Conservation (phyloP, 371 early-diverging fungal species). For the Fennellomyces sp. region DNA sequence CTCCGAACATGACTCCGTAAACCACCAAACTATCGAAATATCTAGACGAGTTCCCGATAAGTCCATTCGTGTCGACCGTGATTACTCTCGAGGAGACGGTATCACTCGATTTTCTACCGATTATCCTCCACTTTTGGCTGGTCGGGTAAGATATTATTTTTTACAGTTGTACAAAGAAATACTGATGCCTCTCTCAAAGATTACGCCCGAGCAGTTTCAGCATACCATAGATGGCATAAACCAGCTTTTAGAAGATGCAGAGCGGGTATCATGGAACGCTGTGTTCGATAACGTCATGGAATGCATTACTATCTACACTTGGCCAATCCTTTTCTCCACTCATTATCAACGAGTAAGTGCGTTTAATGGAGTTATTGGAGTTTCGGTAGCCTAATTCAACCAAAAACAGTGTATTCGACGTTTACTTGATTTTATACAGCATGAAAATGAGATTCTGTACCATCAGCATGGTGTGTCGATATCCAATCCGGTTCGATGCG, state of each 20-base stretch:
- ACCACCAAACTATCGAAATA: constrained; percentile 7
- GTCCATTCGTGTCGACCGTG: constrained; percentile 41
- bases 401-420: constrained; percentile 32
- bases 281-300: constrained; percentile 53
- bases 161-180: no score
- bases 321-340: constrained; percentile 47
- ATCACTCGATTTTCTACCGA: constrained; percentile 46
- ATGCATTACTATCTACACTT: constrained; percentile 44
- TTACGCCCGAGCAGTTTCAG: constrained; percentile 14
- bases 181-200: background rate
- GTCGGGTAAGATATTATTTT: constrained; percentile 44
- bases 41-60: constrained; percentile 3
- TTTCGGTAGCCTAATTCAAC: no score
- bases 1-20: background rate
- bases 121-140: constrained; percentile 37
- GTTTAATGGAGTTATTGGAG: no score
- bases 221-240: constrained; percentile 49
- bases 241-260: constrained; percentile 39
- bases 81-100: constrained; percentile 51
- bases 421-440: constrained; percentile 40
- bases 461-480: constrained; percentile 35
- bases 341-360: constrained; percentile 47
- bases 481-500: constrained; percentile 48
- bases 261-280: constrained; percentile 32
- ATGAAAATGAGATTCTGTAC: constrained; percentile 39